These are phyloP conservation scores for Phaeotremella skinneri DNA, from an alignment of 768 basidiomycete species.

Conservation along the genomic window DNA sequence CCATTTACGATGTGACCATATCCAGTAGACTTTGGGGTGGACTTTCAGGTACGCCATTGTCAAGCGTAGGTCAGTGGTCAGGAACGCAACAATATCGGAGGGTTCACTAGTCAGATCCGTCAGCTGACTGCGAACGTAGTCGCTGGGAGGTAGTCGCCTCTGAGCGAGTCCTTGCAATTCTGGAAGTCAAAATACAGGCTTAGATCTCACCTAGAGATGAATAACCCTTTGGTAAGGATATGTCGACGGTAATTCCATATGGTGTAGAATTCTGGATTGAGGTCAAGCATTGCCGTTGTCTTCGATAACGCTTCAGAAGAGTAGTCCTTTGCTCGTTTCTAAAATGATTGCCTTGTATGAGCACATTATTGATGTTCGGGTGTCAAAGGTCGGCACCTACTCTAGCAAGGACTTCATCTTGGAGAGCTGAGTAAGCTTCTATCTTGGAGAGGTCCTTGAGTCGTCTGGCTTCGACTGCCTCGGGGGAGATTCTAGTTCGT, in stretches of 20 bases:
- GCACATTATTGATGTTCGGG: no score
- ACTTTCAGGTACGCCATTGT: slow-evolving; percentile 76
- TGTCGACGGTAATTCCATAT: slow-evolving; percentile 90
- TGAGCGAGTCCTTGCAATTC: neutral
- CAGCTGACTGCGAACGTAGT: neutral
- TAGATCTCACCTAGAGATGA: slow-evolving; percentile 61
- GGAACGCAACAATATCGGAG: slow-evolving; percentile 62
- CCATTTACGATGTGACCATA: slow-evolving; percentile 98
- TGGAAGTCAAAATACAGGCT: neutral
- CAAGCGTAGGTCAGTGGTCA: slow-evolving; percentile 72
- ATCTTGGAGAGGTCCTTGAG: slow-evolving; percentile 73
- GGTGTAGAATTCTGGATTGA: slow-evolving; percentile 95
- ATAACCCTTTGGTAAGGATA: slow-evolving; percentile 70
- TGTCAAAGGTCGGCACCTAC: slow-evolving; percentile 56
- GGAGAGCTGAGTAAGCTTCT: slow-evolving; percentile 67
- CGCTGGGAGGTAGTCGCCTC: slow-evolving; percentile 4
- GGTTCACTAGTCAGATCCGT: slow-evolving; percentile 56
- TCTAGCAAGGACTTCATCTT: slow-evolving; percentile 63
- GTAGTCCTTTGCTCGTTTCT: slow-evolving; percentile 73
- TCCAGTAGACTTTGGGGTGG: slow-evolving; percentile 95
- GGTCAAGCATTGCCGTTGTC: slow-evolving; percentile 70
- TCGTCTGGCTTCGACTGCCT: slow-evolving; percentile 61
- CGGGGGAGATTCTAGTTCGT: slow-evolving; percentile 42
- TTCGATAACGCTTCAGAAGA: slow-evolving; percentile 70
- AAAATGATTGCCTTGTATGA: slow-evolving; percentile 7